Conservation (phyloP, 2,329 filamentous ascomycete genomes). For the Xylariaceae sp. region DNA sequence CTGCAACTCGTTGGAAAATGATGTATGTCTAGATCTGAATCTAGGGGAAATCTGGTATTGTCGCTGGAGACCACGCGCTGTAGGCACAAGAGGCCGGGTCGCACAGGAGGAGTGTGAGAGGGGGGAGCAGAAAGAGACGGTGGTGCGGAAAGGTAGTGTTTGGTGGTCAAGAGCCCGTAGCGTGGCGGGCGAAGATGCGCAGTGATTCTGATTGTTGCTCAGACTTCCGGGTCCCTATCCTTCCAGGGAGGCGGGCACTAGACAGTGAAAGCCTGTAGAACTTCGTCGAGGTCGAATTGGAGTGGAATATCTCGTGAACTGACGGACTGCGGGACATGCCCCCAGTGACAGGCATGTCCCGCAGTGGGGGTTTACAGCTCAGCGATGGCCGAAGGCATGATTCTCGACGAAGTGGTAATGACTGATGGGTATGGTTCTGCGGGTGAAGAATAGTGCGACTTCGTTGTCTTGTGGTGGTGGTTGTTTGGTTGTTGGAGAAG, state of each 20-base stretch:
- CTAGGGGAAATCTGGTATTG: no score
- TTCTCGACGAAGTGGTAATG: slow-evolving; percentile 61
- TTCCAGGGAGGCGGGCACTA: slow-evolving; percentile 21
- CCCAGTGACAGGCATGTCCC: slow-evolving; percentile 47
- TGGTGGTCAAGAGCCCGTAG: slow-evolving; percentile 9
- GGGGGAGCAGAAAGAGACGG: slow-evolving; percentile 4
- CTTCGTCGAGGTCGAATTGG: slow-evolving; percentile 58
- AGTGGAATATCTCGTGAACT: slow-evolving; percentile 70
- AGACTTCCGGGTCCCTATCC: slow-evolving; percentile 20
- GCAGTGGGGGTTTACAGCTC: slow-evolving; percentile 89
- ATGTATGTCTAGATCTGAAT: no score
- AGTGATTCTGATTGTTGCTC: slow-evolving; percentile 24
- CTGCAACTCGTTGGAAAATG: background rate
- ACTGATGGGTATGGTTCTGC: slow-evolving; percentile 13
- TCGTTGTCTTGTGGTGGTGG: slow-evolving; percentile 51
- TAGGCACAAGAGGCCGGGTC: background rate
- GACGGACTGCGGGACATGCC: slow-evolving; percentile 71
- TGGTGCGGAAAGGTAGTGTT: slow-evolving; percentile 5
- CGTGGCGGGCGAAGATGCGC: slow-evolving; percentile 15
- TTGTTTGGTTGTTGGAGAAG: slow-evolving; percentile 27
- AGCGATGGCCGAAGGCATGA: slow-evolving; percentile 70
- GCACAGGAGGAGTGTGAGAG: background rate
- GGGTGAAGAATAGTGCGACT: slow-evolving; percentile 46
- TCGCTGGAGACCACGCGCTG: background rate
- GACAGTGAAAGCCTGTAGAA: slow-evolving; percentile 48